Evolutionary conservation across 2,329 filamentous ascomycete genomes (phyloP).

Genomic region (Arthrobotrys entomopaga): DNA sequence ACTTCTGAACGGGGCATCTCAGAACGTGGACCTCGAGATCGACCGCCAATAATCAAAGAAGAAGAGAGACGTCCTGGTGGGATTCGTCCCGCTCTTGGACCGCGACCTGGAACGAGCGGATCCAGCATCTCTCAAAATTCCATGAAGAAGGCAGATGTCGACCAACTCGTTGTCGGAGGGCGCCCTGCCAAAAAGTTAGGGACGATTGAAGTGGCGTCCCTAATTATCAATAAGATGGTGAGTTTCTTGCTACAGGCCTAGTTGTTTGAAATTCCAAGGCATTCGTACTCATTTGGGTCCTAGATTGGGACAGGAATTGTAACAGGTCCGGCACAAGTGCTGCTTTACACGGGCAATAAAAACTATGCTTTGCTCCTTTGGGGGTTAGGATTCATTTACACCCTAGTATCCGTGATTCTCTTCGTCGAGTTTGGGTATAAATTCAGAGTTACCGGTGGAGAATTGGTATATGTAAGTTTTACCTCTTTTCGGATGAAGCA

Average conservation of each 20-base stretch:
- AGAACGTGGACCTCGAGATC: slow-evolving; percentile 10
- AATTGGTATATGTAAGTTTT: slow-evolving; percentile 64
- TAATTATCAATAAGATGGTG: slow-evolving; percentile 49
- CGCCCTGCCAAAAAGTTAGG: slow-evolving; percentile 35
- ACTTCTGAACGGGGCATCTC: no score
- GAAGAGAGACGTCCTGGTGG: slow-evolving; percentile 31
- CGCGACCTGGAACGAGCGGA: slow-evolving; percentile 18
- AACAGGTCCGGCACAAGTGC: slow-evolving; percentile 38
- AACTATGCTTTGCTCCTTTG: slow-evolving; percentile 37
- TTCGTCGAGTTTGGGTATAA: slow-evolving; percentile 67
- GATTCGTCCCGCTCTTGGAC: slow-evolving; percentile 1
- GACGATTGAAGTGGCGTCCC: slow-evolving; percentile 42
- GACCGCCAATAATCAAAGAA: slow-evolving; percentile 26
- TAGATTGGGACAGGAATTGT: slow-evolving; percentile 47
- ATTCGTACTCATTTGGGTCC: not conserved
- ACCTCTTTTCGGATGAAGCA: not conserved
- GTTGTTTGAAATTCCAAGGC: not conserved
- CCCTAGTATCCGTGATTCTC: slow-evolving; percentile 58
- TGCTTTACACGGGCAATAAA: slow-evolving; percentile 36
- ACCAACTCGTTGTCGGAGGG: slow-evolving; percentile 37
- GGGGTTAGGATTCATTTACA: slow-evolving; percentile 39
- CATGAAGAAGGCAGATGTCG: slow-evolving; percentile 25
- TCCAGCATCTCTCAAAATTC: slow-evolving; percentile 34
- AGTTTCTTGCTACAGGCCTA: not conserved
- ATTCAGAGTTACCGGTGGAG: slow-evolving; percentile 63